Evolutionary conservation across 805 yeast species (phyloP).

Genomic region (Lachancea mirantina): DNA sequence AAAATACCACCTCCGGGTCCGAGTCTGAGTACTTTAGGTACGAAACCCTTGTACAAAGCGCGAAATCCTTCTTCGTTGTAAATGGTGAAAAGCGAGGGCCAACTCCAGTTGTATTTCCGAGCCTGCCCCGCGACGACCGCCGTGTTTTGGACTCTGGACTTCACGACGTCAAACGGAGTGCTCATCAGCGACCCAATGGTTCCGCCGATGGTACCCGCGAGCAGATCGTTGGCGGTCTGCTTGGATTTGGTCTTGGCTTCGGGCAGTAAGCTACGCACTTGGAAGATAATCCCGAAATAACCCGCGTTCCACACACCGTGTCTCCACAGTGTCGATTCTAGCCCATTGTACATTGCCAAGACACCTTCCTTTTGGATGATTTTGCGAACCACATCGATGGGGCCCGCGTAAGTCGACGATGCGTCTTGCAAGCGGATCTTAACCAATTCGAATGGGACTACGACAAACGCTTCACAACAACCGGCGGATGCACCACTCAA

Average conservation of each 20-base stretch:
- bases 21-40: constrained; percentile 92
- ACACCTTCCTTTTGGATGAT: constrained; percentile 72
- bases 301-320: constrained; percentile 97
- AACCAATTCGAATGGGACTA: constrained; percentile 94
- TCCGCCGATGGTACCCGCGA: constrained; percentile 96
- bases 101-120: constrained; percentile 88
- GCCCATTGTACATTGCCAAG: constrained; percentile 82
- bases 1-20: constrained; percentile 99
- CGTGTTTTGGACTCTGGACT: constrained; percentile 86
- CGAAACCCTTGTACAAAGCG: constrained; percentile 91
- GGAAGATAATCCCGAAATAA: constrained; percentile 91
- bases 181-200: constrained; percentile 90
- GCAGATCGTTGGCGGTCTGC: constrained; percentile 77
- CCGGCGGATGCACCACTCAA: constrained; percentile 98
- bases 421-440: constrained; percentile 92
- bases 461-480: constrained; percentile 92
- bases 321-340: constrained; percentile 97
- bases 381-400: constrained; percentile 70
- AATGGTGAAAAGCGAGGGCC: constrained; percentile 68
- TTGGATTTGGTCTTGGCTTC: constrained; percentile 61
- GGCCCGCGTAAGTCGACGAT: constrained; percentile 73
- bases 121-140: constrained; percentile 60
- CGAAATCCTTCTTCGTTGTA: constrained; percentile 81
- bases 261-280: constrained; percentile 74
- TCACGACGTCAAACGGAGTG: constrained; percentile 97